phyloP scores from a whole-genome alignment of 352 stramenopile species.

The Lagenidium sp. region DNA sequence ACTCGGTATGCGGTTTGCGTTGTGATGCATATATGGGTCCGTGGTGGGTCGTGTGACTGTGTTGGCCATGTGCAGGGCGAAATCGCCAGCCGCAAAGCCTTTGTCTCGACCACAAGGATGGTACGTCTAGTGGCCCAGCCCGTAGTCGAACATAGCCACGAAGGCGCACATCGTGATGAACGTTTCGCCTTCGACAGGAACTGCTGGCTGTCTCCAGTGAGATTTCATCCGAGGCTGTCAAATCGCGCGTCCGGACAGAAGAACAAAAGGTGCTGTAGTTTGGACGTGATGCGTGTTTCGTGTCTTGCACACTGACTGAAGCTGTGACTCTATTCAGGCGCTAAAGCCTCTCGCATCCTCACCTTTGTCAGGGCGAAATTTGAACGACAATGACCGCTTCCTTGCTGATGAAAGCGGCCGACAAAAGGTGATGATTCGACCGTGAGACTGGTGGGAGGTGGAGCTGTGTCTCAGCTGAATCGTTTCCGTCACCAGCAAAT shows the following conservation, averaged over 20 bases:
- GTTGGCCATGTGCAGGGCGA: slow-evolving; percentile 37
- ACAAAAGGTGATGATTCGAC: slow-evolving; percentile 23
- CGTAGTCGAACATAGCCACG: no score
- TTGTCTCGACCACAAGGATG: slow-evolving; percentile 46
- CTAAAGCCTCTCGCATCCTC: slow-evolving; percentile 24
- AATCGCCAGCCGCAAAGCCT: slow-evolving; percentile 55
- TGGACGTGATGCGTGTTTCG: not conserved
- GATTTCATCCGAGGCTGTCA: slow-evolving; percentile 50
- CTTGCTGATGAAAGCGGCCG: slow-evolving; percentile 43
- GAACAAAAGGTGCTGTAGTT: slow-evolving; percentile 39
- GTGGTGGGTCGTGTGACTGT: no score
- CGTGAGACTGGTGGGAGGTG: not conserved
- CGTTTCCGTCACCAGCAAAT: slow-evolving; percentile 27
- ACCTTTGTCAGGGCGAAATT: slow-evolving; percentile 4
- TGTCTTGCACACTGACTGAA: not conserved
- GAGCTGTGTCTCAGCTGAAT: not conserved
- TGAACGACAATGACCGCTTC: slow-evolving; percentile 46
- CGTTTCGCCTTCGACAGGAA: slow-evolving; percentile 33
- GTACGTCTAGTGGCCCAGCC: no score
- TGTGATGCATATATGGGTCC: no score
- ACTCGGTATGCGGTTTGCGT: slow-evolving; percentile 20
- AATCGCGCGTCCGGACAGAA: slow-evolving; percentile 42
- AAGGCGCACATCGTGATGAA: no score
- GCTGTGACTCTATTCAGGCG: slow-evolving; percentile 14
- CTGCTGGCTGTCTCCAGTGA: slow-evolving; percentile 44